phyloP scores from a whole-genome alignment of 1,284 basidiomycete genomes.

The Naganishia liquefaciens region DNA sequence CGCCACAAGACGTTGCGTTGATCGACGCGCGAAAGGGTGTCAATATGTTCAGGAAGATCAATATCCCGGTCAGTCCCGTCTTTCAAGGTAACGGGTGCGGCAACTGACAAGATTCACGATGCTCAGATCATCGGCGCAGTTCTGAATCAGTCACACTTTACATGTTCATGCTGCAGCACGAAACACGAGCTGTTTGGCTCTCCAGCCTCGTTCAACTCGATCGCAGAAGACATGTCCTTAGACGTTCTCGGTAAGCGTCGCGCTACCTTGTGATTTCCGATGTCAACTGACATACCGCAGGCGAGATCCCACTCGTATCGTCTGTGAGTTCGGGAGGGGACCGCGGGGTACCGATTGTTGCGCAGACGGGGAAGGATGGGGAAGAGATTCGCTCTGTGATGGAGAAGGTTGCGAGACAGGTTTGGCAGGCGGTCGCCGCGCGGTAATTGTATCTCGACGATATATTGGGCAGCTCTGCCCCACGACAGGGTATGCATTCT shows the following conservation, averaged over 20 bases:
- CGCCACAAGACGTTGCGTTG: slow-evolving; percentile 92
- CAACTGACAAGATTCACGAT: slow-evolving; percentile 9
- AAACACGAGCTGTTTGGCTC: slow-evolving; percentile 79
- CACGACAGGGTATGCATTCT: too few relatives aligned
- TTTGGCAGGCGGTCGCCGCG: slow-evolving; percentile 43
- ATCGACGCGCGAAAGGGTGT: slow-evolving; percentile 91
- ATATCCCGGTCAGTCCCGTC: slow-evolving; percentile 67
- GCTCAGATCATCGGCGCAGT: slow-evolving; percentile 80
- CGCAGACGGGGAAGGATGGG: slow-evolving; percentile 44
- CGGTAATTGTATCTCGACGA: neutral
- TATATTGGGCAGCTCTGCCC: too few relatives aligned
- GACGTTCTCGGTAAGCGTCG: slow-evolving; percentile 66
- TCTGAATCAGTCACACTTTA: slow-evolving; percentile 87
- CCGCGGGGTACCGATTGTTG: slow-evolving; percentile 61
- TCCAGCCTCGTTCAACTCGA: slow-evolving; percentile 64
- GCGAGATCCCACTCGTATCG: slow-evolving; percentile 74
- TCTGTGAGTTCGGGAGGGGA: slow-evolving; percentile 77
- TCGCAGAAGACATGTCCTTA: slow-evolving; percentile 65
- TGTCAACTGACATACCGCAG: slow-evolving; percentile 34
- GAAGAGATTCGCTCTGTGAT: slow-evolving; percentile 47
- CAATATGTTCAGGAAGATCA: slow-evolving; percentile 86
- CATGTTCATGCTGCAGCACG: slow-evolving; percentile 73
- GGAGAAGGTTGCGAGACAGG: slow-evolving; percentile 41
- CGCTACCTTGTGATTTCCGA: neutral
- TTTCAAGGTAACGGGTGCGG: slow-evolving; percentile 38